Conservation (phyloP, 495 filamentous ascomycete species). For the Neurospora hispaniola region DNA sequence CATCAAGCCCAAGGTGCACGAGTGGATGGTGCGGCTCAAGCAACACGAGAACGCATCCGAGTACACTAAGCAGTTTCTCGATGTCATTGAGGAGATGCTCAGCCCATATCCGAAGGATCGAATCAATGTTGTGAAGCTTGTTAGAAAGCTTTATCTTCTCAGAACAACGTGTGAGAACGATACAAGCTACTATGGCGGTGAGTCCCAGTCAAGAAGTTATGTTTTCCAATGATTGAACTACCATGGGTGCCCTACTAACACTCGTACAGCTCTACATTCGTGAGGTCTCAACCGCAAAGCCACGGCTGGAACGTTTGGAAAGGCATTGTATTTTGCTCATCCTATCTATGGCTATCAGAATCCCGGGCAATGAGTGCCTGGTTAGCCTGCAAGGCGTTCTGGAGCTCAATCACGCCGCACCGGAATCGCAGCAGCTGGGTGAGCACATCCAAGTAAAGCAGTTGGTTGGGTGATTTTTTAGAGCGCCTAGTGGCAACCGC, state of each 20-base stretch:
- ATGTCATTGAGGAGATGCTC: neutral
- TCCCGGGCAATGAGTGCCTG: too few species aligned
- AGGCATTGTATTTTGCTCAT: neutral
- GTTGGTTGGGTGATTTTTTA: too few species aligned
- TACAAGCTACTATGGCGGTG: neutral
- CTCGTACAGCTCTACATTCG: neutral
- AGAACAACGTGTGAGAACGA: neutral
- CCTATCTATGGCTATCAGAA: too few species aligned
- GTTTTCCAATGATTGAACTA: neutral
- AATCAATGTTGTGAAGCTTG: neutral
- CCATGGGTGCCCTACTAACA: neutral
- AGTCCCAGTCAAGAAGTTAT: neutral
- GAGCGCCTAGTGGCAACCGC: too few species aligned
- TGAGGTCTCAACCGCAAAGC: neutral
- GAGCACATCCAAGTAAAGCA: too few species aligned
- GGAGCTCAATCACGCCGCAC: too few species aligned
- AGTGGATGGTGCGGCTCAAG: neutral
- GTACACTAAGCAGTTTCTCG: neutral
- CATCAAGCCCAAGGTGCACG: neutral
- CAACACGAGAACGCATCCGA: neutral
- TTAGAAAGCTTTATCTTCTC: neutral
- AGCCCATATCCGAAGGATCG: neutral
- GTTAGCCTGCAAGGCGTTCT: too few species aligned
- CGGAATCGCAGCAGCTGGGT: too few species aligned
- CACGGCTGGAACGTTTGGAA: neutral